A percentile compares a stretch with the other conserved stretches of the same genome.
These are phyloP conservation scores for Phytophthora crassamura DNA, from an alignment of 352 stramenopile species.

Conservation along the genomic window DNA sequence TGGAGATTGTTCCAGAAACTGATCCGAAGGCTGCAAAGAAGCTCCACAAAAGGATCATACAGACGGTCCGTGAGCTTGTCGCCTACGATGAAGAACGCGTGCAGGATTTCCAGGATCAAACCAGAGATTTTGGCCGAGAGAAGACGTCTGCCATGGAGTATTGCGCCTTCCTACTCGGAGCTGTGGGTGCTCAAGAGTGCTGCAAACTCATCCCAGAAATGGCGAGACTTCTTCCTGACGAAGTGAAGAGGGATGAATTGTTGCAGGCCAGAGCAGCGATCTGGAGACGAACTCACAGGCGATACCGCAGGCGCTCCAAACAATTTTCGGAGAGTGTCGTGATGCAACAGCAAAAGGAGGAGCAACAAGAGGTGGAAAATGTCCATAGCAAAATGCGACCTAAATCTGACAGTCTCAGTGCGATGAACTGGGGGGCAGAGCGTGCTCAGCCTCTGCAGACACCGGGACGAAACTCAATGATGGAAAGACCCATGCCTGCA, in stretches of 20 bases:
- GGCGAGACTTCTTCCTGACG: slow-evolving; percentile 71
- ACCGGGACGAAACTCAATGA: slow-evolving; percentile 42
- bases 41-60: slow-evolving; percentile 77
- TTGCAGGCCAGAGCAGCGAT: slow-evolving; percentile 70
- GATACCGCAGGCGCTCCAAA: slow-evolving; percentile 76
- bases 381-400: slow-evolving; percentile 43
- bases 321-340: slow-evolving; percentile 82
- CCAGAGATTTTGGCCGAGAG: slow-evolving; percentile 75
- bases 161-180: slow-evolving; percentile 75
- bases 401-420: slow-evolving; percentile 55
- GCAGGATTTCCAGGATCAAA: slow-evolving; percentile 82
- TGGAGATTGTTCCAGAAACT: slow-evolving; percentile 57
- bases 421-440: slow-evolving; percentile 34
- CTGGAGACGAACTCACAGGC: slow-evolving; percentile 61
- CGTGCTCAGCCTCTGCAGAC: slow-evolving; percentile 19
- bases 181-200: slow-evolving; percentile 70
- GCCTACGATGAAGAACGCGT: slow-evolving; percentile 74
- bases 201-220: slow-evolving; percentile 80
- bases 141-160: slow-evolving; percentile 79
- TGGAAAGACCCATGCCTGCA: slow-evolving; percentile 35
- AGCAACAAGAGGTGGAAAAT: slow-evolving; percentile 42
- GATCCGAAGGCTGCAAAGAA: slow-evolving; percentile 70
- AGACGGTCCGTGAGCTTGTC: slow-evolving; percentile 69
- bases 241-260: slow-evolving; percentile 65
- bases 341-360: slow-evolving; percentile 63